A percentile compares a stretch with the other conserved stretches of the same genome.
Conservation (phyloP, 306 rosid genomes). For the Styphnolobium japonicum region DNA sequence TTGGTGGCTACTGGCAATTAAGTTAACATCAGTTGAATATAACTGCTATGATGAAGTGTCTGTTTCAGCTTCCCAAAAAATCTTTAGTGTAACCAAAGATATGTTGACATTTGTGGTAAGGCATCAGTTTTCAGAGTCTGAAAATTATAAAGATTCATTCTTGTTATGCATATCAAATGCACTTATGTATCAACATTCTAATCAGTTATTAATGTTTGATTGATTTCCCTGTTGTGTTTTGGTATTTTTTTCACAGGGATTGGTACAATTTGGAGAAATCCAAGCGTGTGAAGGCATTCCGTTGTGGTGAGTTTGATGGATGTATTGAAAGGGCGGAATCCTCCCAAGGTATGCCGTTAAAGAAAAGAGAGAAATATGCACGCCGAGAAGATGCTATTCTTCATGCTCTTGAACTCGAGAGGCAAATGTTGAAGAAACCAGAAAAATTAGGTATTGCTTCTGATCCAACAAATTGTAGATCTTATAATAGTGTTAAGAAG, state of each 20-base stretch:
- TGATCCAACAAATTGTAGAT: conserved; percentile 32
- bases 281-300: conserved; percentile 90
- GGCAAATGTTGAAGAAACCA: conserved; percentile 54
- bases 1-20: neutral
- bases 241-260: conserved; percentile 57
- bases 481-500: conserved; percentile 42
- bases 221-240: conserved; percentile 20
- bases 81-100: neutral
- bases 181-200: neutral
- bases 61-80: neutral
- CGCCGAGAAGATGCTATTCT: conserved; percentile 98
- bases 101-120: neutral
- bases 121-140: neutral
- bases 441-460: conserved; percentile 58
- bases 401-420: conserved; percentile 94
- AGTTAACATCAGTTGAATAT: neutral
- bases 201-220: neutral
- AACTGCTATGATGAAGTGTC: neutral
- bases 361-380: conserved; percentile 97
- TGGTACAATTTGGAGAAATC: conserved; percentile 99
- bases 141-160: neutral
- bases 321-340: conserved; percentile 93
- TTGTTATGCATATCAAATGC: neutral
- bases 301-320: conserved; percentile 96
- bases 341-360: conserved; percentile 81